Base-by-base conservation (phyloP, 2,329 filamentous ascomycete species). In the Lecanoromycetidae sp. region DNA sequence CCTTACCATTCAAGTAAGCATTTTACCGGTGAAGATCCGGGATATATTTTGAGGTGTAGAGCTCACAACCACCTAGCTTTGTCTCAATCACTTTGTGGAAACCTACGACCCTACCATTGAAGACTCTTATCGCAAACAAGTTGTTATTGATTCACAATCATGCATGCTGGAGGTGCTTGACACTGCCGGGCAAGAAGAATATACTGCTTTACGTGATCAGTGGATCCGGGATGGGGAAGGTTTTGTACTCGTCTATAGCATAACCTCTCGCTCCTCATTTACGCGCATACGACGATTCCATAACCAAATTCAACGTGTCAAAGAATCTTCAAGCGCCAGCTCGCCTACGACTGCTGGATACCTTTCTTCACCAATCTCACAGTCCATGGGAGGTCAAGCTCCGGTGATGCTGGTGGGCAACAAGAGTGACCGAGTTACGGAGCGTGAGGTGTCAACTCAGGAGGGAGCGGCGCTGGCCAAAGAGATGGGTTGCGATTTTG, bases 391-490 rank as follows among this genome's bases (percentile, higher is more conserved):
- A 53, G 74, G 78, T 53, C 82, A 82, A 17, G 87, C 91, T 13
- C 91, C 91, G 38, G 86, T 98, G 59, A 96, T 98, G 91, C 76
- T 98, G 25, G 91, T 98, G 29, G 91, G 91, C 56, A 96, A 98
- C 74, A 98, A 98, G 71, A 94, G 87, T 68, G 91, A 98, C 67
- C 78, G 91, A 59, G 87, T 94, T 38, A 94, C 90, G 23, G 91
- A 96, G 68, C 80, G 91, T 55, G 90, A 95, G 61, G 91, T 96
- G 3, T 95, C 88, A 2, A 94, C 88, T 42, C 91, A 96, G 65
- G 91, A 98, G 68, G 91, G 91, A 13, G 84, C 87, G 56, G 87
- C 88, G 44, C 71, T 96, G 32, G 90, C 91, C 46, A 84, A 88
- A 59, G 87, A 95, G 60, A 72, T 98, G 32, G 87, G 87, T 53